Conservation (phyloP, 805 yeast genomes). For the Starmerella apis region DNA sequence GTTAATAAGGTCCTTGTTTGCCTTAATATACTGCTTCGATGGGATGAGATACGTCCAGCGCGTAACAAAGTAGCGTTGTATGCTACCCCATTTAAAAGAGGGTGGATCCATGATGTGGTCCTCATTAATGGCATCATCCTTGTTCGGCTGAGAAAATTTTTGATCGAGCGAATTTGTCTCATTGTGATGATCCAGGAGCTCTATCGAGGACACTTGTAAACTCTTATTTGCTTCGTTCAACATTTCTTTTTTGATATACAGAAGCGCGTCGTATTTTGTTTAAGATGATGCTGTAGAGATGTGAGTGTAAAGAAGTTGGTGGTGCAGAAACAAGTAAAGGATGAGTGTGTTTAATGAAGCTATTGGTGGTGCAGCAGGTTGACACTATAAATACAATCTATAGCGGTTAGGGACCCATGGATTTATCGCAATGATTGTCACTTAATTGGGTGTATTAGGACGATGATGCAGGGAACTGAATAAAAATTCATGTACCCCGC, state of each 20-base stretch:
- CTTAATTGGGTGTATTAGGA: not conserved
- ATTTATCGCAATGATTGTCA: no score
- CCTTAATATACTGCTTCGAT: slow-evolving; percentile 20
- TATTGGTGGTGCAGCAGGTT: not conserved
- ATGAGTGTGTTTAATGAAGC: no score
- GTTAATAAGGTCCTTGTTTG: slow-evolving; percentile 35
- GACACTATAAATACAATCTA: not conserved
- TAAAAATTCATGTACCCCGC: slow-evolving; percentile 2
- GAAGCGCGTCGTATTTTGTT: not conserved
- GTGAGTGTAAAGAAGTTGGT: no score
- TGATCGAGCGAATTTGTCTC: not conserved
- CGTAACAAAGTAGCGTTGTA: slow-evolving; percentile 28
- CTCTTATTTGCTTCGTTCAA: not conserved
- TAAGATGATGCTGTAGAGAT: not conserved
- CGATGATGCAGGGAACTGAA: not conserved
- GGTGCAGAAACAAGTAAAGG: no score
- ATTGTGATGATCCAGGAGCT: not conserved
- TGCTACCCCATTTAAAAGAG: slow-evolving; percentile 20
- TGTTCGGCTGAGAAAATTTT: not conserved
- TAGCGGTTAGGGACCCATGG: not conserved
- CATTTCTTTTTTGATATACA: not conserved
- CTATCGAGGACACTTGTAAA: not conserved
- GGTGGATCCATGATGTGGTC: slow-evolving; percentile 15
- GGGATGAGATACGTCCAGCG: slow-evolving; percentile 31
- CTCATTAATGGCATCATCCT: not conserved